Base-by-base conservation (phyloP, 2,329 filamentous ascomycete genomes). In the Iodosphaeria phyllophila region DNA sequence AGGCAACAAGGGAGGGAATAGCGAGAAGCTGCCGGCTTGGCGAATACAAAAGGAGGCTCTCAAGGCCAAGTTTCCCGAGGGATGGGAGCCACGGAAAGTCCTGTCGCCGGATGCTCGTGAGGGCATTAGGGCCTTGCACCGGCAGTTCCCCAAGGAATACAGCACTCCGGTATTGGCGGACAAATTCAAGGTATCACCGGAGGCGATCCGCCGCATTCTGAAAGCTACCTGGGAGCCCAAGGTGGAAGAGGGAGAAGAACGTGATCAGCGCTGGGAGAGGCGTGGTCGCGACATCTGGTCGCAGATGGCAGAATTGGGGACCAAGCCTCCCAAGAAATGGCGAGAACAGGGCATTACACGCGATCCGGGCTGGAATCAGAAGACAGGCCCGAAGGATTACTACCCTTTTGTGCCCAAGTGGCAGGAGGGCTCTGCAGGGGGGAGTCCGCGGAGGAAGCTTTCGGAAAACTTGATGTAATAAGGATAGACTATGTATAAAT, bases 21-120 rank as follows among this genome's bases (percentile, higher is more conserved):
- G 20, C 14, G 9, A 7, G 11, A 33, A 49, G 29, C 46, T 40
- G 4, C 63, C 72, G 33, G 30, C 40, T 4, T 95, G 89, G 89
- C 61, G 67, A 43, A 46, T 66, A 9, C 76, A 93, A 35, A 93
- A 92, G 45, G 54, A 54, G 2, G 75, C 71, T 0, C 50, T 91
- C 18, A 65, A 73, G 38, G 50, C 66, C 31, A 98, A 95, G 42
- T 89, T 93, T 35, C 69, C 69, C 2, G 65, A 74, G 6, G 70
- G 74, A 7, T 98, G 86, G 84, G 61, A 63, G 15, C 86, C 89
- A 16, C 64, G 66, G 24, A 93, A 92, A 49, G 74, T 74, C 30
- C 62, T 98, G 7, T 95, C 89, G 1, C 89, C 89, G 0, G 86
- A 95, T 47, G 82, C 84, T 1, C 58, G 93, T 16, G 74, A 78